A percentile compares a stretch with the other conserved stretches of the same genome.
phyloP scores from a whole-genome alignment of 2,329 filamentous ascomycete genomes.

The Pseudogymnoascus sp. region DNA sequence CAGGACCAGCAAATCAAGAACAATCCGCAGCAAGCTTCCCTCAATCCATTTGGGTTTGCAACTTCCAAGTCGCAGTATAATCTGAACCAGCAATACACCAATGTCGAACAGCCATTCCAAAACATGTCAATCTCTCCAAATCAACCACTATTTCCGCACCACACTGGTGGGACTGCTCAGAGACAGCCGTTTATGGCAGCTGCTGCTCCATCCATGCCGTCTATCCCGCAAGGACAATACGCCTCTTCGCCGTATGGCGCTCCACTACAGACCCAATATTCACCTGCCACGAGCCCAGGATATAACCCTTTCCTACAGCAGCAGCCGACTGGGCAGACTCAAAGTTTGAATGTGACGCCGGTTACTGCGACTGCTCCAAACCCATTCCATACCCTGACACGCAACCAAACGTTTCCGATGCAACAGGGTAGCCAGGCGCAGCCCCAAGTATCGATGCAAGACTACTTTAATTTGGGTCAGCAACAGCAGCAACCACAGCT shows the following conservation, averaged over 20 bases:
- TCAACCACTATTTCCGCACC: slow-evolving; percentile 66
- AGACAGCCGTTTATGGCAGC: slow-evolving; percentile 32
- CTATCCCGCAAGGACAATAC: slow-evolving; percentile 27
- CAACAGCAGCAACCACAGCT: slow-evolving; percentile 35
- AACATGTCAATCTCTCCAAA: slow-evolving; percentile 58
- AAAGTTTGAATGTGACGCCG: slow-evolving; percentile 14
- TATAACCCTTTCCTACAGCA: slow-evolving; percentile 18
- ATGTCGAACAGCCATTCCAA: slow-evolving; percentile 59
- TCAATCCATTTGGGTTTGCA: slow-evolving; percentile 52
- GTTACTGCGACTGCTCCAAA: neutral
- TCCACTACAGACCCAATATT: neutral
- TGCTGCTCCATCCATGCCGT: slow-evolving; percentile 27
- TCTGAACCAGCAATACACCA: slow-evolving; percentile 33
- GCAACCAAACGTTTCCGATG: slow-evolving; percentile 7
- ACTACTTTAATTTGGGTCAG: slow-evolving; percentile 26
- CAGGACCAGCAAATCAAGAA: slow-evolving; percentile 44
- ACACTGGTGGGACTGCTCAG: slow-evolving; percentile 56
- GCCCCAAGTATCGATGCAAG: neutral
- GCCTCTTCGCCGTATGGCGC: slow-evolving; percentile 24
- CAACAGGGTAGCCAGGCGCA: slow-evolving; percentile 3
- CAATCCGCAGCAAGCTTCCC: slow-evolving; percentile 25
- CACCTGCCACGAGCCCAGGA: slow-evolving; percentile 11
- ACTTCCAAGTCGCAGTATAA: slow-evolving; percentile 37
- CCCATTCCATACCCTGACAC: neutral
- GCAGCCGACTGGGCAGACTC: slow-evolving; percentile 16